Percentiles rank a stretch among this genome's conserved stretches.
These are phyloP conservation scores for Aspergillus quadricinctus DNA, from an alignment of 2,329 filamentous ascomycete species.

Conservation along the genomic window DNA sequence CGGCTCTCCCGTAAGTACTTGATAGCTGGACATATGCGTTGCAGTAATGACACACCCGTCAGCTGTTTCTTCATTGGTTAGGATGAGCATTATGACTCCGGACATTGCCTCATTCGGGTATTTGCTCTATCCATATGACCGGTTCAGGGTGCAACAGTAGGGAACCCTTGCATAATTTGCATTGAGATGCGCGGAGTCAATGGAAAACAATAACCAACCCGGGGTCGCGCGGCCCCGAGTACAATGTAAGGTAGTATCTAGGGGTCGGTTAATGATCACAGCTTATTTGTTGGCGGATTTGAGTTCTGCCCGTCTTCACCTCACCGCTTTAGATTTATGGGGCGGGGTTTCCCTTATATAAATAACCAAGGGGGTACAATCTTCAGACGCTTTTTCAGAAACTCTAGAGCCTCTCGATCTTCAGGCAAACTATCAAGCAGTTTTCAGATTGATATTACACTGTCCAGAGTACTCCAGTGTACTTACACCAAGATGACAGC, in stretches of 20 bases:
- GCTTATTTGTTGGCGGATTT: neutral
- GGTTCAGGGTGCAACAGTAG: neutral
- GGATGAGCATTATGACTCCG: neutral
- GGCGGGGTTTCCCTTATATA: neutral
- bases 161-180: neutral
- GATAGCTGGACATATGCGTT: neutral
- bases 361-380: neutral
- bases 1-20: neutral
- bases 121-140: neutral
- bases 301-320: no score
- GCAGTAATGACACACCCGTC: neutral
- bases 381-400: neutral
- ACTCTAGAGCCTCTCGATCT: neutral
- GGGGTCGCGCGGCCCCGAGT: no score
- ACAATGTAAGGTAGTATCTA: no score
- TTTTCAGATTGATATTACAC: neutral
- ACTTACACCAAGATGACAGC: slow-evolving; percentile 34
- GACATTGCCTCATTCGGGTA: neutral
- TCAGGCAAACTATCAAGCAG: neutral
- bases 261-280: neutral
- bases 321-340: no score
- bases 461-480: no score
- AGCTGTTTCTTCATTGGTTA: neutral
- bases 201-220: neutral
- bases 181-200: neutral